phyloP scores from a whole-genome alignment of 257 asterid species.

The Asclepias syriaca region DNA sequence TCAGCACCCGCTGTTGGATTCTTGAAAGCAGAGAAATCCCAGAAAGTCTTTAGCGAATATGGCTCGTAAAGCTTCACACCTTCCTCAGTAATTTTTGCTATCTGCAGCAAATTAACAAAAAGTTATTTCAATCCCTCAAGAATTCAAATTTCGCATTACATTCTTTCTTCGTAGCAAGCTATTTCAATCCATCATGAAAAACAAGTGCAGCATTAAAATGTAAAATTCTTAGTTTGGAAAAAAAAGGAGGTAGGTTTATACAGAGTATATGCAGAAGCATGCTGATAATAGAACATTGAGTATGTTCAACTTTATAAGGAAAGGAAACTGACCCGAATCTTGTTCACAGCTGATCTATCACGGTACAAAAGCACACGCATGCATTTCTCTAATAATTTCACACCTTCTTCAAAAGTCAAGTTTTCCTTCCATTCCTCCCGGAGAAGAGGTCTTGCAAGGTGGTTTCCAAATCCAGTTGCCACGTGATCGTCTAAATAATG shows the following conservation, averaged over 20 bases:
- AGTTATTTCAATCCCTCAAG: constrained; percentile 1
- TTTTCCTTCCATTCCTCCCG: constrained; percentile 94
- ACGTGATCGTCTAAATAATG: constrained; percentile 82
- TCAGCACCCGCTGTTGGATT: constrained; percentile 85
- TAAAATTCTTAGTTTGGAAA: not conserved
- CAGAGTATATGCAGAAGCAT: not conserved
- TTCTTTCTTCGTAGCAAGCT: not conserved
- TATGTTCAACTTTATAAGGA: not conserved
- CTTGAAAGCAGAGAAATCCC: constrained; percentile 80
- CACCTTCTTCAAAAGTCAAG: constrained; percentile 90
- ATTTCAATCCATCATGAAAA: constrained; percentile 4
- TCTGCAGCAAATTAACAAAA: constrained; percentile 41
- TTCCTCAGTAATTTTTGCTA: constrained; percentile 87
- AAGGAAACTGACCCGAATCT: constrained; percentile 59
- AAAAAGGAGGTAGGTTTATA: not conserved
- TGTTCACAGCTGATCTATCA: constrained; percentile 96
- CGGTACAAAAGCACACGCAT: constrained; percentile 98
- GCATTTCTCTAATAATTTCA: constrained; percentile 82
- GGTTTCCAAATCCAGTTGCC: constrained; percentile 96
- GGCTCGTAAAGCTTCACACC: constrained; percentile 64
- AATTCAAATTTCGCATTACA: not conserved
- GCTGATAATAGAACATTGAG: not conserved
- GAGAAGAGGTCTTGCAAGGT: constrained; percentile 86
- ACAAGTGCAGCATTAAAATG: not conserved
- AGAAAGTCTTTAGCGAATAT: constrained; percentile 70